phyloP scores from a whole-genome alignment of 2,329 filamentous ascomycete species.

The Cercospora beticola region DNA sequence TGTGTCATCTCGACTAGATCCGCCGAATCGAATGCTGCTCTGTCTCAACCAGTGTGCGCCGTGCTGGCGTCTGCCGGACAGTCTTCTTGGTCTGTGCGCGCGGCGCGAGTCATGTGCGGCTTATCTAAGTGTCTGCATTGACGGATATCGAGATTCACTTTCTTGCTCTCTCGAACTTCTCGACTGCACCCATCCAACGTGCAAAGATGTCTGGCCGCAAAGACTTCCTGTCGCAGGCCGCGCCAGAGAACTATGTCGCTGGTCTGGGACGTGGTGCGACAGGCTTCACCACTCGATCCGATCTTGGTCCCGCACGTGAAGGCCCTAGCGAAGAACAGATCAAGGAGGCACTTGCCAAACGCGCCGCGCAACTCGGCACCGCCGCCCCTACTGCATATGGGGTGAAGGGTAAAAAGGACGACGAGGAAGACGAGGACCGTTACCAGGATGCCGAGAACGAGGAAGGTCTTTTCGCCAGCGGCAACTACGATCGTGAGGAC shows the following conservation, averaged over 20 bases:
- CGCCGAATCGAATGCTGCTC: not conserved
- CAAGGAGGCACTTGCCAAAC: conserved; percentile 93
- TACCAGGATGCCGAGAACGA: conserved; percentile 98
- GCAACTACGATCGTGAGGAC: conserved; percentile 94
- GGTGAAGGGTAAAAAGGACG: conserved; percentile 65
- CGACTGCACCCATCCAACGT: not conserved
- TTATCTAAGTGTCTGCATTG: not conserved
- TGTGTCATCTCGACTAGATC: not conserved
- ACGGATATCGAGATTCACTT: not conserved
- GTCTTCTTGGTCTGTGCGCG: not conserved
- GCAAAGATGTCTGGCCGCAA: conserved; percentile 61
- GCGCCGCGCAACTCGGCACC: conserved; percentile 76
- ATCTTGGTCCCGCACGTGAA: conserved; percentile 91
- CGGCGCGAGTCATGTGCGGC: not conserved
- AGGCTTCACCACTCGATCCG: conserved; percentile 94
- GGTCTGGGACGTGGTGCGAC: conserved; percentile 97
- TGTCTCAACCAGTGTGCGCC: not conserved
- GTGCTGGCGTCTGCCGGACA: no score
- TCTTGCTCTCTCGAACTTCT: not conserved
- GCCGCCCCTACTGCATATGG: conserved; percentile 74
- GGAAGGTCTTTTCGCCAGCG: conserved; percentile 89
- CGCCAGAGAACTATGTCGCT: conserved; percentile 69
- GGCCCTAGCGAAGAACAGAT: conserved; percentile 97
- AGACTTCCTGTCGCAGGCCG: conserved; percentile 84
- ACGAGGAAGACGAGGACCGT: conserved; percentile 73